Base-by-base conservation (phyloP, 1,284 basidiomycete genomes). In the Ceratobasidium theobromae region DNA sequence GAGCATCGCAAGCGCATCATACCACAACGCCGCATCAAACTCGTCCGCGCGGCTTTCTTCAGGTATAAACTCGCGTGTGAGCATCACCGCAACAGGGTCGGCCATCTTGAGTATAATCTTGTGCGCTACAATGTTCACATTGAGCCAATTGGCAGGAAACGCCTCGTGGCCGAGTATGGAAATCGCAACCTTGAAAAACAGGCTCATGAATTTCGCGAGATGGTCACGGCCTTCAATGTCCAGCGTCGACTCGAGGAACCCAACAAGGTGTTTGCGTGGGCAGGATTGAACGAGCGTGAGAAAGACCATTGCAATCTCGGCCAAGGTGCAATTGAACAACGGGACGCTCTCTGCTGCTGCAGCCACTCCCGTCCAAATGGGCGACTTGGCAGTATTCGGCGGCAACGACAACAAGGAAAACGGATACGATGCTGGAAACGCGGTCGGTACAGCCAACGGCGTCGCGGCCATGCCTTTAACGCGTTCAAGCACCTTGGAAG, bases 341-440 rank as follows among this genome's bases (percentile, higher is more conserved):
- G 75, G 73, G 53, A 79, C 80, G 48, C 75, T 58, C 30, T 77
- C 45, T 85, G 82, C 41, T 74, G 74, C 30, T 77, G 71, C 30
- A 75, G 73, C 6, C 79, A 57, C 54, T 8, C 54, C 54, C n/a
- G 77, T 1, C 79, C 41, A 57, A 53, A 78, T n/a, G 45, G 72
- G 4, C 72, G 79, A 73, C 71, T 79, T 78, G 69, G 81, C 72
- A 67, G 80, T 73, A 72, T 86, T 80, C 51, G 92, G 84, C 65
- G 86, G 76, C 45, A 86, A 82, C 0, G 91, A 82, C 9, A 95
- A 75, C 2, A 98, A 81, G 0, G 93, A 88, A 76, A 98, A 95
- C 0, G 95, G 96, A 74, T 98, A 95, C 0, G 93, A 89, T 67
- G 93, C 88, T 0, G 95, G 96, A 77, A 98, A 98, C 1, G 92